Conservation (phyloP, 2,329 filamentous ascomycete species). For the Apiospora pterosperma region DNA sequence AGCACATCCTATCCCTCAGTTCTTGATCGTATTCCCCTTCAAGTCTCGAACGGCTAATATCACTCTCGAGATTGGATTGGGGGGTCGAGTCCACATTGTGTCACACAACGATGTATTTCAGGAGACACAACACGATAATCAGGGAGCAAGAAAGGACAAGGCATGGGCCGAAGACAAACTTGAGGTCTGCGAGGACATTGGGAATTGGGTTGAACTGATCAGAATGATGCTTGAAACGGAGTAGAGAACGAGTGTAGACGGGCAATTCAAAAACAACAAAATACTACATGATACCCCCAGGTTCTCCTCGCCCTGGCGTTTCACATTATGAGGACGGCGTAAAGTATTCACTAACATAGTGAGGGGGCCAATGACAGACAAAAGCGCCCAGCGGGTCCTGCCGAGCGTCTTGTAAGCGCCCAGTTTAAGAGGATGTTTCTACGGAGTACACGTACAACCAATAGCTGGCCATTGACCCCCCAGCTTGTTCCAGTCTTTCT, state of each 20-base stretch:
- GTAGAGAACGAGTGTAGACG: not conserved
- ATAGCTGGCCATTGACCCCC: not conserved
- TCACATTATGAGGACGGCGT: no score
- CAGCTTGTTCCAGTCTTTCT: not conserved
- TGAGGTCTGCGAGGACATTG: constrained; percentile 49
- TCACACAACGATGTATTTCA: constrained; percentile 48
- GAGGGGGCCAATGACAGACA: not conserved
- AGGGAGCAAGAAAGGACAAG: constrained; percentile 29
- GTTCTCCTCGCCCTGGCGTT: not conserved
- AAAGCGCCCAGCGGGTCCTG: not conserved
- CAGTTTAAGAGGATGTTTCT: not conserved
- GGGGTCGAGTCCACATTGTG: constrained; percentile 55
- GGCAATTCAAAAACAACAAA: not conserved
- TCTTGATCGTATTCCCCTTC: constrained; percentile 55
- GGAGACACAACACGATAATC: constrained; percentile 8
- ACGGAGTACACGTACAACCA: no score
- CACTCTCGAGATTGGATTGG: constrained; percentile 55
- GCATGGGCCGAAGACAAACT: constrained; percentile 43
- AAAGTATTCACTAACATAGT: no score
- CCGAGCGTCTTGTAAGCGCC: constrained; percentile 10
- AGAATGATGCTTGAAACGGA: constrained; percentile 20
- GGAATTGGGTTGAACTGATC: constrained; percentile 39
- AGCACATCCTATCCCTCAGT: constrained; percentile 44
- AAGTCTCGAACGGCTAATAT: constrained; percentile 46
- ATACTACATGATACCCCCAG: not conserved